phyloP scores from a whole-genome alignment of 2,329 filamentous ascomycete species.

The Colletotrichum filicis region DNA sequence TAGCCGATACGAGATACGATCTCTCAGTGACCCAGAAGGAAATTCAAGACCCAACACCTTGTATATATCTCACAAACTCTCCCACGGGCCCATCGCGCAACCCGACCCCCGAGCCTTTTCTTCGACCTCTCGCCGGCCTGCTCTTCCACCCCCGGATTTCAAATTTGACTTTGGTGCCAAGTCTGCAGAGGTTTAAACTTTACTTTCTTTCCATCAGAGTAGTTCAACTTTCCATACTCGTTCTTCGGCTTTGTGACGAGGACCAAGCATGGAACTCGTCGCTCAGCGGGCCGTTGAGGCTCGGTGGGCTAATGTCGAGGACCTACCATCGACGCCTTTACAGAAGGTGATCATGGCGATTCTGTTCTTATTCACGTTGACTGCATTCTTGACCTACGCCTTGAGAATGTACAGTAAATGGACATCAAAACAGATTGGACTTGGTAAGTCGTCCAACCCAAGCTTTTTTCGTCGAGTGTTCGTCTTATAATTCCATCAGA shows the following conservation, averaged over 20 bases:
- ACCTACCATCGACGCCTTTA: conserved; percentile 45
- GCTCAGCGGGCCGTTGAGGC: conserved; percentile 4
- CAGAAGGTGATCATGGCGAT: conserved; percentile 44
- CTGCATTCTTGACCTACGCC: conserved; percentile 40
- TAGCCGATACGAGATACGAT: neutral
- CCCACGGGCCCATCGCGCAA: neutral
- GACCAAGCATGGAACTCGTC: neutral
- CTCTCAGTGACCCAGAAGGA: neutral
- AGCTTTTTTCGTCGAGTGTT: neutral
- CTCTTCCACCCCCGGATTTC: neutral
- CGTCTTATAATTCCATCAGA: neutral
- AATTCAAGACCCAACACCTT: neutral
- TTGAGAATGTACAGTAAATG: conserved; percentile 39
- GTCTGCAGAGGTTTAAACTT: neutral
- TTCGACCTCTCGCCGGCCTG: neutral
- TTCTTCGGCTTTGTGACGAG: neutral
- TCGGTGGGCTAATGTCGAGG: conserved; percentile 37
- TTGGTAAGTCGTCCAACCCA: neutral
- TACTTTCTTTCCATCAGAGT: neutral
- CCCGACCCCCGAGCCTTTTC: neutral
- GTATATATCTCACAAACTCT: conserved; percentile 11
- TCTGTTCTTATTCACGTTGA: conserved; percentile 44
- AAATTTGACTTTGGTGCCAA: conserved; percentile 1
- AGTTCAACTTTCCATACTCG: neutral
- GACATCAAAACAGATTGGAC: conserved; percentile 6